A percentile compares a stretch with the other conserved stretches of the same genome.
Evolutionary conservation across 164 flowering plant species (phyloP).

Genomic region (Sedum album): DNA sequence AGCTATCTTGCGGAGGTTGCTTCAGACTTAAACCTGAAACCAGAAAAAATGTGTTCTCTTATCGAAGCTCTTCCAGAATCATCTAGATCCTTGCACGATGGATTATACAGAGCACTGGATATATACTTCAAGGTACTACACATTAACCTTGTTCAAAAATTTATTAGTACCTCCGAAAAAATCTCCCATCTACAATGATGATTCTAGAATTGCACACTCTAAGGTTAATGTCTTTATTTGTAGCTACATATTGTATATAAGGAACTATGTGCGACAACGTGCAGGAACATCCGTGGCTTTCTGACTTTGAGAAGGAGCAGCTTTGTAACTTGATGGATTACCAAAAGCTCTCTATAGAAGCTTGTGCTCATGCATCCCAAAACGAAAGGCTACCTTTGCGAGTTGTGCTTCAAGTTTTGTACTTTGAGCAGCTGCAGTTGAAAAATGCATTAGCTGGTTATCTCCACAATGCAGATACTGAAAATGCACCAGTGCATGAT

Average conservation of each 20-base stretch:
- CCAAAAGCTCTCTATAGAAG: slow-evolving; percentile 87
- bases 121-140: slow-evolving; percentile 91
- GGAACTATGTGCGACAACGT: slow-evolving; percentile 11
- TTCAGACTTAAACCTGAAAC: slow-evolving; percentile 83
- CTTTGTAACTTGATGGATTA: slow-evolving; percentile 69
- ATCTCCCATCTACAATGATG: not conserved
- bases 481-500: slow-evolving; percentile 32
- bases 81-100: slow-evolving; percentile 83
- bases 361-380: slow-evolving; percentile 94
- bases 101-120: slow-evolving; percentile 87
- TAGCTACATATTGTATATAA: not conserved
- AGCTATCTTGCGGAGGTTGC: slow-evolving; percentile 85
- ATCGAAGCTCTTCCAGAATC: slow-evolving; percentile 76
- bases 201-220: not conserved
- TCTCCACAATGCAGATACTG: slow-evolving; percentile 40
- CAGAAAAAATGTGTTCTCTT: slow-evolving; percentile 57
- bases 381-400: slow-evolving; percentile 80
- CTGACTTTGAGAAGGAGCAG: slow-evolving; percentile 62
- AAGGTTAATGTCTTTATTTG: not conserved
- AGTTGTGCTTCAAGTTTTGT: slow-evolving; percentile 76
- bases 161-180: not conserved
- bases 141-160: not conserved
- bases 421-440: slow-evolving; percentile 87
- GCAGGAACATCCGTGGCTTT: slow-evolving; percentile 94
- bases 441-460: slow-evolving; percentile 67